Percentiles rank a stretch among this genome's conserved stretches.
Evolutionary conservation across 345 rosid species (phyloP).

Genomic region (Erysimum cheiranthoides): DNA sequence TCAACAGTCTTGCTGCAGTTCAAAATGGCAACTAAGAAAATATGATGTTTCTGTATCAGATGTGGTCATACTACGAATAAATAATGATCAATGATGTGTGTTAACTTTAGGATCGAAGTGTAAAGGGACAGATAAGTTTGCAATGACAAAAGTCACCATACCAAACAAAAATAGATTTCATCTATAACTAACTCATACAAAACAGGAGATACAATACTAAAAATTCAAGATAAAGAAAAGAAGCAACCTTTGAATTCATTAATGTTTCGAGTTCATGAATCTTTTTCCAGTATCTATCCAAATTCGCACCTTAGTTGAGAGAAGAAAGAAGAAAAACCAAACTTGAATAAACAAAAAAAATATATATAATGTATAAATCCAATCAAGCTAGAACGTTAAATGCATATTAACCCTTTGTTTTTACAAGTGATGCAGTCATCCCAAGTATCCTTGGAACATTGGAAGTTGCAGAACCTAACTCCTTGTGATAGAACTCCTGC

Average conservation of each 20-base stretch:
- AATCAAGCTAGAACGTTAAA: constrained; percentile 12
- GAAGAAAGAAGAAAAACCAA: constrained; percentile 10
- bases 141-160: not conserved
- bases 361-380: not conserved
- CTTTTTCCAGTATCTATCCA: constrained; percentile 55
- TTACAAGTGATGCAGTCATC: constrained; percentile 93
- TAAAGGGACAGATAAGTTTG: not conserved
- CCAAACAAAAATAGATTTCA: not conserved
- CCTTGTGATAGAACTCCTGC: constrained; percentile 84
- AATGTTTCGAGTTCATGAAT: constrained; percentile 70
- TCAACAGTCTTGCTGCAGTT: not conserved
- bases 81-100: not conserved
- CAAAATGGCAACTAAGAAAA: not conserved
- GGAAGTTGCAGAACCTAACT: constrained; percentile 41
- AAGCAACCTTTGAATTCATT: constrained; percentile 84
- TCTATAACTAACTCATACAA: constrained; percentile 3
- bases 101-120: not conserved
- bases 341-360: not conserved
- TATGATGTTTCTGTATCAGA: not conserved
- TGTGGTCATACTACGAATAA: not conserved
- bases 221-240: constrained; percentile 25
- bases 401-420: constrained; percentile 65
- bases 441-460: constrained; percentile 83
- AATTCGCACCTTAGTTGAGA: constrained; percentile 51
- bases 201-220: constrained; percentile 7